Base-by-base conservation (phyloP, 208 protist genomes). In the Endotrypanum monterogeii region DNA sequence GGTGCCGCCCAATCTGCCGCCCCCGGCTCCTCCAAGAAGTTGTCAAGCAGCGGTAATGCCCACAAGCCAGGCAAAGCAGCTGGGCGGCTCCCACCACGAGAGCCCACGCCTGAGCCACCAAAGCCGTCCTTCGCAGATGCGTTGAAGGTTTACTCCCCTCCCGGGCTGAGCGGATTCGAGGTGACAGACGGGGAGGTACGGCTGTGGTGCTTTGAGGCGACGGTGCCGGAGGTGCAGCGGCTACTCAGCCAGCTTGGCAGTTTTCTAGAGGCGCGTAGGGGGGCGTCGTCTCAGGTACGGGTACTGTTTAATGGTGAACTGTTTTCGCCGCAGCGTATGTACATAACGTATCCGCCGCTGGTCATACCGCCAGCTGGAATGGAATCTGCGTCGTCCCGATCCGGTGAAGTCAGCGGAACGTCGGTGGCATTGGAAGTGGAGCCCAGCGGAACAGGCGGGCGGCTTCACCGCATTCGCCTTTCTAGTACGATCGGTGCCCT, bases 141-240 rank as follows among this genome's bases (percentile, higher is more conserved):
- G 28, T 84, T 97, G 68, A 69, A 83, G 54, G 70, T 97, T 32
- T 79, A 94, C 16, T 91, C 79, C 32, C 93, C 93, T 25, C 80
- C 71, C 5, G 91, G 89, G 44, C 87, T 97, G 68, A 94, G 89
- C 75, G 93, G 93, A 1, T 94, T 97, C 69, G 93, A 97, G 76
- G 86, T 97, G 32, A 83, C 91, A 62, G 93, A 97, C 65, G 90
- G 87, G 2, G 74, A 87, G 58, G 48, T 82, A 68, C 84, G 91
- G 14, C 73, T 95, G 55, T 80, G 94, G 65, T 94, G 90, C 67
- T 9, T 97, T 9, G 93, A 97, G 76, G 93, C 88, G 14, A 86
- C 88, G 14, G 83, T 92, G 54, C 63, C 72, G 20, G 91, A 94
- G 66, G 78, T 97, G 48, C 91, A 96, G 58, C 82, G 76, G 25